Conservation (phyloP, 2,329 filamentous ascomycete genomes). For the Alternaria panax region DNA sequence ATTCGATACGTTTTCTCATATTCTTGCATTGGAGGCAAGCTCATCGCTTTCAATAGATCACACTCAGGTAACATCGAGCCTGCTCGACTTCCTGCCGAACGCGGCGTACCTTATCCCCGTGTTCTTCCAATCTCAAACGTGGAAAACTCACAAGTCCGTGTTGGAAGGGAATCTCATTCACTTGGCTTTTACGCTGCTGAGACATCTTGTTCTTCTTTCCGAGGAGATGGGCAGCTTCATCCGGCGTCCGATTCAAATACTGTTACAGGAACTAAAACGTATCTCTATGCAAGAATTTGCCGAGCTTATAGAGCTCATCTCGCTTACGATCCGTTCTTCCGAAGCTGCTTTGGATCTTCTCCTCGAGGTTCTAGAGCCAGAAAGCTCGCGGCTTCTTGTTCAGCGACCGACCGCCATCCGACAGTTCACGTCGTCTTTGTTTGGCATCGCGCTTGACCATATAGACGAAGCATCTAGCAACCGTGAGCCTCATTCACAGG, state of each 20-base stretch:
- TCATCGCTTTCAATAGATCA: neutral
- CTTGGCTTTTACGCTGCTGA: neutral
- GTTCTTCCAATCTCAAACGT: neutral
- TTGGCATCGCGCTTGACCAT: conserved; percentile 52
- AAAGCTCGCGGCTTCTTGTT: neutral
- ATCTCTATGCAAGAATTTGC: neutral
- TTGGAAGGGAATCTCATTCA: neutral
- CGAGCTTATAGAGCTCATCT: neutral
- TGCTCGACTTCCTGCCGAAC: neutral
- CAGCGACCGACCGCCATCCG: conserved; percentile 26
- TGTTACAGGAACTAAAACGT: neutral
- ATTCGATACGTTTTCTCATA: neutral
- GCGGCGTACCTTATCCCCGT: neutral
- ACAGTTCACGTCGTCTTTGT: conserved; percentile 45
- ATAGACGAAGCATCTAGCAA: conserved; percentile 45
- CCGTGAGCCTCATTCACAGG: conserved; percentile 13
- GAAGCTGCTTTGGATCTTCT: neutral
- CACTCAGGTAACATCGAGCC: neutral
- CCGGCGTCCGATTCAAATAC: neutral
- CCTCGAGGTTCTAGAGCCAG: neutral
- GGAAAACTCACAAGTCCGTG: neutral
- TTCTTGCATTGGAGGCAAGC: neutral
- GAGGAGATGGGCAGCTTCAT: neutral
- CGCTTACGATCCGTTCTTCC: neutral
- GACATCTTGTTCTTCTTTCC: neutral